Evolutionary conservation across 345 rosid genomes (phyloP), one percentile per base, ranked within the genome.

Genomic region (Camelina laxa): DNA sequence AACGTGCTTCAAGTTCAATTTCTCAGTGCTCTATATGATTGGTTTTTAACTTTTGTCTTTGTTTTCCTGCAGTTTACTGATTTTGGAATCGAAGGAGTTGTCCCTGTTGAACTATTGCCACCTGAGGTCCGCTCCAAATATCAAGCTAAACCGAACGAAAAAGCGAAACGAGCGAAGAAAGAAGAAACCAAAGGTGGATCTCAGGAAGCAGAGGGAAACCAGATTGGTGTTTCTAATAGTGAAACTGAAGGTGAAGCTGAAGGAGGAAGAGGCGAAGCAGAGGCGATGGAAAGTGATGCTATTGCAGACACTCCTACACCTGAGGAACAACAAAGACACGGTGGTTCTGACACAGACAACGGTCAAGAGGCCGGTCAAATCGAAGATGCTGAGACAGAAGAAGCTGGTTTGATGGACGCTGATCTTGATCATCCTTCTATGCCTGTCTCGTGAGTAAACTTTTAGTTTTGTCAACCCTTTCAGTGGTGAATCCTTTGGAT

Each of bases 11-110:
- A 12, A 17, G 17, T 31, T 58, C 22, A 6, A 15, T 70, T 50
- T 77, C 57, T 59, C 62, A 50, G n/a, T 75, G 70, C 41, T 41
- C 54, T 11, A 21, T 41, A 33, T 69, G 58, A 69, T 61, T 60
- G 38, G n/a, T 60, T 49, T 22, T 33, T 0, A 12, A 30, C 47
- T 9, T 21, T 3, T 24, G 49, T 24, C 45, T 39, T 50, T 31
- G 39, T 44, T 10, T 65, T 36, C 7, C 35, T 84, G 85, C 93
- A 95, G 99, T 95, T 95, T 77, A 89, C 97, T 15, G 98, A 95
- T 63, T 83, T 82, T 65, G 98, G 99, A 33, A 88, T 95, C 56
- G 99, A 92, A 83, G 99, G 98, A 72, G 97, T 95, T 71, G 98
- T 95, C 70, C 98, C 97, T 47, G 79, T 88, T 56, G 99, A 95